Conservation (phyloP, 345 rosid species). For the Gynandropsis gynandra region DNA sequence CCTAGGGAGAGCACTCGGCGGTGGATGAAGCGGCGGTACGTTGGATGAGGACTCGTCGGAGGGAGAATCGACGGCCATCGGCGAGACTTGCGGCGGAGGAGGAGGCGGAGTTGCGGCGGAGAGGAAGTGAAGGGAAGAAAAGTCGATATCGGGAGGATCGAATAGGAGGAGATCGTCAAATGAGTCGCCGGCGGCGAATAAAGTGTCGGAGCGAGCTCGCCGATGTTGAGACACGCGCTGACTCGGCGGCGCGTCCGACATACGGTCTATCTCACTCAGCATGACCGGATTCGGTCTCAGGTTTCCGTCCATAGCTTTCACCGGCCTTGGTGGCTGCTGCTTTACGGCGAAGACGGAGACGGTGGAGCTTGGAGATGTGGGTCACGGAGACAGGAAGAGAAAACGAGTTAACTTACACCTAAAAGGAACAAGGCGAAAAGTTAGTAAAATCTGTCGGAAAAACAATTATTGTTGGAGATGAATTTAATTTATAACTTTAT, state of each 20-base stretch:
- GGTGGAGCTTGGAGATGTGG: too few species aligned
- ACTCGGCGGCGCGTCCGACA: constrained; percentile 54
- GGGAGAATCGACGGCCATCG: constrained; percentile 48
- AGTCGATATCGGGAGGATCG: constrained; percentile 77
- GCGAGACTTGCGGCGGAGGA: constrained; percentile 27
- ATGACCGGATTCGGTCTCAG: constrained; percentile 10
- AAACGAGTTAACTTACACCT: too few species aligned
- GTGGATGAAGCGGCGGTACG: constrained; percentile 27
- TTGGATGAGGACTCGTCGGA: constrained; percentile 63
- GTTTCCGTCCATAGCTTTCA: constrained; percentile 8
- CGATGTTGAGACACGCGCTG: constrained; percentile 65
- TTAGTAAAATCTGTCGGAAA: too few species aligned
- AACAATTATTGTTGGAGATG: too few species aligned
- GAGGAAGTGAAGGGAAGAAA: constrained; percentile 66
- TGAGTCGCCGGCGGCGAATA: constrained; percentile 63
- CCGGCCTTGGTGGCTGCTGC: constrained; percentile 4
- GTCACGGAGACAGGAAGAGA: too few species aligned
- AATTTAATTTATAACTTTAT: too few species aligned
- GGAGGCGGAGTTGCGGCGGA: constrained; percentile 27
- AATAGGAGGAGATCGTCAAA: constrained; percentile 82
- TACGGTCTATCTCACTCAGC: constrained; percentile 44
- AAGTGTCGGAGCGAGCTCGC: constrained; percentile 82
- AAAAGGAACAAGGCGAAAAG: too few species aligned
- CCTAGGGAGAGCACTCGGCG: constrained; percentile 32
- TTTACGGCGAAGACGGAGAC: too few species aligned